A percentile compares a stretch with the other conserved stretches of the same genome.
phyloP scores from a whole-genome alignment of 1,284 basidiomycete genomes.

The Irpex sp. region DNA sequence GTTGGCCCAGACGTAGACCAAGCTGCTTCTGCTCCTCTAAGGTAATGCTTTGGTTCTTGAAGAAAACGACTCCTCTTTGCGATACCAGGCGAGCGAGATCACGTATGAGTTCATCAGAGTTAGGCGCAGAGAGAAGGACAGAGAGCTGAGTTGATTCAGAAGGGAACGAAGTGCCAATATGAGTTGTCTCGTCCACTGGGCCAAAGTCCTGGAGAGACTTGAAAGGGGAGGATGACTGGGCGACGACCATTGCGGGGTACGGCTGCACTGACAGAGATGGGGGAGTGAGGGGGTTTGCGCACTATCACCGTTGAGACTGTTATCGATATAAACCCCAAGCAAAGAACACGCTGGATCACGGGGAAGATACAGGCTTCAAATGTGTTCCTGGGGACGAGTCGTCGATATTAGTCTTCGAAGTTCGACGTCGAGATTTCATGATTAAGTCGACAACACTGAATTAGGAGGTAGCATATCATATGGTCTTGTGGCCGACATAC shows the following conservation, averaged over 20 bases:
- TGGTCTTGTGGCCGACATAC: not conserved
- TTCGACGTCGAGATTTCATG: not conserved
- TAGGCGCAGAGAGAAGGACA: constrained; percentile 32
- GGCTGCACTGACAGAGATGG: not conserved
- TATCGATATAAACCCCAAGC: not conserved
- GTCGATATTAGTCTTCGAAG: too few species aligned
- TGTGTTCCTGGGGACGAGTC: too few species aligned
- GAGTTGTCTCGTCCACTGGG: constrained; percentile 28
- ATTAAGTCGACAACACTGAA: not conserved
- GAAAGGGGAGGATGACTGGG: constrained; percentile 1
- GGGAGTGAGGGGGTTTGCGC: not conserved
- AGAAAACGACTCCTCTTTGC: constrained; percentile 72
- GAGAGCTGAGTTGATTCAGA: constrained; percentile 33
- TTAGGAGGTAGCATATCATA: not conserved
- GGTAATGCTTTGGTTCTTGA: constrained; percentile 52
- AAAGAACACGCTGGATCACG: too few species aligned
- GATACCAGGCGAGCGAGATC: constrained; percentile 57
- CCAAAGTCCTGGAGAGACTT: constrained; percentile 4
- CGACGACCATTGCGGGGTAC: constrained; percentile 8
- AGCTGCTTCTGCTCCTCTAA: constrained; percentile 43
- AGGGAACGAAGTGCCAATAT: constrained; percentile 28
- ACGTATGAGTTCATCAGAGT: constrained; percentile 39
- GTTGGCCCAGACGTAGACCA: constrained; percentile 46
- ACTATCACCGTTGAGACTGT: not conserved
- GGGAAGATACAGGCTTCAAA: too few species aligned